Evolutionary conservation across 176 grass and related monocot species (phyloP), one percentile per base, ranked within the genome.

Genomic region (Avena eriantha): DNA sequence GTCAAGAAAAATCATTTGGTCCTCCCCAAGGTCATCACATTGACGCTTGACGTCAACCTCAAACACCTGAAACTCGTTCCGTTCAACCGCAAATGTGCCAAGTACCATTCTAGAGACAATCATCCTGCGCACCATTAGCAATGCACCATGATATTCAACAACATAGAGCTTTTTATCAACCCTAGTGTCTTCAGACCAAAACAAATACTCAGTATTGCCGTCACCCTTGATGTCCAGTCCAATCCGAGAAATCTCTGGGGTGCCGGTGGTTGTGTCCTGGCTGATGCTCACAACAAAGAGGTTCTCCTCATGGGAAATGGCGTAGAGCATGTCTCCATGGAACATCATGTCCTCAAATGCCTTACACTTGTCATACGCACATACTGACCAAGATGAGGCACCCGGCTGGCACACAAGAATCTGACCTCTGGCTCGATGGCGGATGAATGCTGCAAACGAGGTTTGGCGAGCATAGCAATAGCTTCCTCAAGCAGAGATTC

Each of bases 1-100:
- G 60, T 64, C 23, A 64, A 64, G 23, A 64, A 64, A 64, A 29
- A 65, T 11, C 26, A 33, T 26, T 24, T 33, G 61, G 61, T 65
- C 61, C 1, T 65, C 24, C 61, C 61, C 61, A 65, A 31, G 61
- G 61, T 65, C 13, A 16, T 31, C 61, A 65, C 61, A 31, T 33
- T 33, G 61, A 65, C 61, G 24, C 24, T 31, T 65, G 26, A 65
- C 31, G 26, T 65, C 61, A 33, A 24, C 61, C 61, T 65, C 61
- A 65, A 65, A 65, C 61, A 65, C 61, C 61, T 65, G 61, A 65
- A 65, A 65, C 61, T 65, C 24, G 24, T 65, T 65, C 26, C 61
- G 23, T 65, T 65, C 61, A 65, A 7, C 61, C 61, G 31, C 61
- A 65, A 65, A 65, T 31, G 2, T 2, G 15, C 31, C 61, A 31